Base-by-base conservation (phyloP, 2,329 filamentous ascomycete genomes). In the Botrytis galanthina region DNA sequence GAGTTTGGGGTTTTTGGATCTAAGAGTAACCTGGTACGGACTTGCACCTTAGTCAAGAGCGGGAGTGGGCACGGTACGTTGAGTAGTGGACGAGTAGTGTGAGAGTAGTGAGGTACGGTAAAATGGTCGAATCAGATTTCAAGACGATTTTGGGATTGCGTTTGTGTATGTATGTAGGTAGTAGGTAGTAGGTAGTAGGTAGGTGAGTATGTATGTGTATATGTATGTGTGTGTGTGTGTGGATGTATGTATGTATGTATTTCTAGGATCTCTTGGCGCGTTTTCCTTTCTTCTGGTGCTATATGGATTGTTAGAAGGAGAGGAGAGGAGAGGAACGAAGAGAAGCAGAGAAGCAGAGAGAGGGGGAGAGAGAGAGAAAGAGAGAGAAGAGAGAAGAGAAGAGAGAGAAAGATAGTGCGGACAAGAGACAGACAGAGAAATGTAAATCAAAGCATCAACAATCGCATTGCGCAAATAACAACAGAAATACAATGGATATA, bases 41-140 rank as follows among this genome's bases (percentile, higher is more conserved):
- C 51, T 57, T 57, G n/a, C n/a, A 18, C n/a, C 51, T 57, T 57
- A 32, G 44, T 35, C n/a, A 35, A 51, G 32, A 22, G 67, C n/a
- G 67, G 48, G 37, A 70, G 64, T 69, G 22, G 67, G 67, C 42
- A 70, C 48, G 51, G 67, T 59, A 51, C 44, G 32, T 67, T 10
- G 44, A 32, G 66, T 69, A 69, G 66, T 57, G n/a, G 42, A n/a
- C 26, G 44, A 44, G 62, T 64, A 64, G 62, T 64, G 42, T 32
- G 32, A 32, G 14, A 48, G 42, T 67, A 67, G 63, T 67, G 32
- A 46, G 46, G 63, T 35, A 42, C 18, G n/a, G 39, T 18, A 37
- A 67, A 67, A 51, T 48, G 46, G 63, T 48, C 63, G 63, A 64
- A 64, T 46, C 48, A 54, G 48, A 54, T n/a, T 22, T 16, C 18